These are phyloP conservation scores for Mortierella antarctica DNA, from an alignment of 192 early-diverging fungal species.

Conservation along the genomic window DNA sequence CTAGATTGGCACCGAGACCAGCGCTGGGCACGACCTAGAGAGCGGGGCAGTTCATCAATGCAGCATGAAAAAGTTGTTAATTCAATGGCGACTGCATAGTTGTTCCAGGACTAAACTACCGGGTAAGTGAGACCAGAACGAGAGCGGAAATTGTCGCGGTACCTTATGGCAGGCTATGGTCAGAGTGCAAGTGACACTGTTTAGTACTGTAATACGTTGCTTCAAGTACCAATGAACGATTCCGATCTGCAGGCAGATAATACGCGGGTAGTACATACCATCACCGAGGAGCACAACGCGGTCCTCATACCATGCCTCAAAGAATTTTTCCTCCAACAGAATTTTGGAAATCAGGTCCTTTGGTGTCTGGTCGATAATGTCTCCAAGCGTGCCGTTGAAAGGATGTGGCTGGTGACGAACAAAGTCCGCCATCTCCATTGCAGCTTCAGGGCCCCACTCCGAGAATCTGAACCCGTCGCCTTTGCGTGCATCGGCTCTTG, in stretches of 20 bases:
- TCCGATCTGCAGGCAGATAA: no score
- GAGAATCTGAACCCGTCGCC: conserved; percentile 23
- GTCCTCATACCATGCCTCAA: conserved; percentile 16
- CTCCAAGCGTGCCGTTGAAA: conserved; percentile 14
- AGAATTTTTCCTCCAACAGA: conserved; percentile 19
- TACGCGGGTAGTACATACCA: neutral
- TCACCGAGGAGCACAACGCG: conserved; percentile 12
- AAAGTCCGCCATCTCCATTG: conserved; percentile 1
- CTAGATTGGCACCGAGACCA: conserved; percentile 23
- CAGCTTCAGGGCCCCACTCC: conserved; percentile 29
- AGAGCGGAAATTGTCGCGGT: neutral
- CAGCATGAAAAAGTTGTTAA: neutral
- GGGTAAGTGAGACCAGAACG: neutral
- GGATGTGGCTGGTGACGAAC: conserved; percentile 1
- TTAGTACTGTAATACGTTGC: no score
- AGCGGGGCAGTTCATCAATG: neutral
- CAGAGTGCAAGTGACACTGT: no score
- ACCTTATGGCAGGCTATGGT: conserved; percentile 26
- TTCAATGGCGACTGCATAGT: no score
- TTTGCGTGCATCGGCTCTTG: neutral
- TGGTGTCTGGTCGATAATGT: conserved; percentile 13
- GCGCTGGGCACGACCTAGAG: conserved; percentile 25
- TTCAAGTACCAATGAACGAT: no score
- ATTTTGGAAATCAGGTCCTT: conserved; percentile 22
- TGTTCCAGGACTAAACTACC: no score